A percentile compares a stretch with the other conserved stretches of the same genome.
These are phyloP conservation scores for Theobroma grandiflorum DNA, from an alignment of 441 rosid genomes.

Conservation along the genomic window DNA sequence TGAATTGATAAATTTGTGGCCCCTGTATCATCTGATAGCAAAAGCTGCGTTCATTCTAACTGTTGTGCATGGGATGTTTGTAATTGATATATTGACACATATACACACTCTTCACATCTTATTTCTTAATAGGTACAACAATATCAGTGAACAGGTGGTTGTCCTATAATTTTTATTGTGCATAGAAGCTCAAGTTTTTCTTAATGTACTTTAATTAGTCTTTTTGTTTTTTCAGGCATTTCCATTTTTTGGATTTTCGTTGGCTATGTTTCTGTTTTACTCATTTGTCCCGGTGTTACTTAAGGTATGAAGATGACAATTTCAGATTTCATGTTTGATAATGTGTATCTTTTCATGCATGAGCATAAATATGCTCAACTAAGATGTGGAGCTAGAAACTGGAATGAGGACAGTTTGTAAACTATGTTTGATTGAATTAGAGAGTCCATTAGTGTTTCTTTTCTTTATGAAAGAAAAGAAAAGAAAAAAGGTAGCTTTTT, in stretches of 20 bases:
- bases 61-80: neutral
- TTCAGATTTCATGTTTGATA: constrained; percentile 11
- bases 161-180: neutral
- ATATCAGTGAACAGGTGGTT: neutral
- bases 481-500: neutral
- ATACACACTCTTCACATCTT: neutral
- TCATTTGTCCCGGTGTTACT: constrained; percentile 85
- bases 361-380: constrained; percentile 1
- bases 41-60: neutral
- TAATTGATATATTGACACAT: neutral
- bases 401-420: neutral
- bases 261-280: constrained; percentile 82
- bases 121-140: neutral
- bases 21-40: neutral
- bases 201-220: neutral
- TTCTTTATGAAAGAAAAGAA: neutral
- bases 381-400: neutral
- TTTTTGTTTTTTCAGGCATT: constrained; percentile 61
- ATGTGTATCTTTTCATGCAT: neutral
- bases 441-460: neutral
- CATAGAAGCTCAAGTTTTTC: neutral
- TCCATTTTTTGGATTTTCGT: constrained; percentile 74
- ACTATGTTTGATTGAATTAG: neutral
- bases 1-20: neutral
- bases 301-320: constrained; percentile 55